These are phyloP conservation scores for Diplogelasinospora grovesii DNA, from an alignment of 495 filamentous ascomycete species.

Conservation along the genomic window DNA sequence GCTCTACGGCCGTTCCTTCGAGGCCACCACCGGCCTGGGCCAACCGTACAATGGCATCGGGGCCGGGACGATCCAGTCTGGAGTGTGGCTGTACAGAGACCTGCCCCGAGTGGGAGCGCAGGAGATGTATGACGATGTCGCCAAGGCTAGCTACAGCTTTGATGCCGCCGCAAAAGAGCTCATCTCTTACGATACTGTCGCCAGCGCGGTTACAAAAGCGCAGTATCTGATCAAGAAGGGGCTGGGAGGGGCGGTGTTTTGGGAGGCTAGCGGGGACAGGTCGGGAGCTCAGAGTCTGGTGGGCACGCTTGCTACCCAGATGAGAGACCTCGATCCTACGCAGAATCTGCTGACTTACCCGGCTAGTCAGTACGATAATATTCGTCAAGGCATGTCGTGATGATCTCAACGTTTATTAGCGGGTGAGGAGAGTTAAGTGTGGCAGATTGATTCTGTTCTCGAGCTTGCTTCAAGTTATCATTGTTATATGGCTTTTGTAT, in stretches of 20 bases:
- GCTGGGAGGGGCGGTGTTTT: conserved; percentile 83
- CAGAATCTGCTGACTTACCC: conserved; percentile 59
- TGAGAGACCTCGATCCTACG: conserved; percentile 48
- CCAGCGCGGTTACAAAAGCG: conserved; percentile 54
- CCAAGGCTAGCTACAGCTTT: conserved; percentile 64
- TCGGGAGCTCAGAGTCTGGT: conserved; percentile 55
- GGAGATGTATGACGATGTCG: conserved; percentile 42
- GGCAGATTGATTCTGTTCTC: too few relatives aligned
- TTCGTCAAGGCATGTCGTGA: conserved; percentile 47
- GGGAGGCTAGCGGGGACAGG: conserved; percentile 78
- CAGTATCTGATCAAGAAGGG: conserved; percentile 55
- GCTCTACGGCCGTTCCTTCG: conserved; percentile 77
- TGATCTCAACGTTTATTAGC: too few relatives aligned
- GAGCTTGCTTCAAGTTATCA: too few relatives aligned
- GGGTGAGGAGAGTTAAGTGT: too few relatives aligned
- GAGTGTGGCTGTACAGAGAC: conserved; percentile 73
- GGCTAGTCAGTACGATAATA: conserved; percentile 65
- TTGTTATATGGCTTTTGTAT: too few relatives aligned
- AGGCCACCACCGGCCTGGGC: conserved; percentile 64
- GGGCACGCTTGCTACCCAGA: conserved; percentile 48
- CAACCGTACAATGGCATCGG: conserved; percentile 61
- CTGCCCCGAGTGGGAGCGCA: conserved; percentile 43
- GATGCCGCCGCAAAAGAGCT: conserved; percentile 51
- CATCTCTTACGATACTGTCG: conserved; percentile 69
- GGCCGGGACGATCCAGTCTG: conserved; percentile 59